Conservation (phyloP, 345 rosid genomes). For the Cardamine occulta region DNA sequence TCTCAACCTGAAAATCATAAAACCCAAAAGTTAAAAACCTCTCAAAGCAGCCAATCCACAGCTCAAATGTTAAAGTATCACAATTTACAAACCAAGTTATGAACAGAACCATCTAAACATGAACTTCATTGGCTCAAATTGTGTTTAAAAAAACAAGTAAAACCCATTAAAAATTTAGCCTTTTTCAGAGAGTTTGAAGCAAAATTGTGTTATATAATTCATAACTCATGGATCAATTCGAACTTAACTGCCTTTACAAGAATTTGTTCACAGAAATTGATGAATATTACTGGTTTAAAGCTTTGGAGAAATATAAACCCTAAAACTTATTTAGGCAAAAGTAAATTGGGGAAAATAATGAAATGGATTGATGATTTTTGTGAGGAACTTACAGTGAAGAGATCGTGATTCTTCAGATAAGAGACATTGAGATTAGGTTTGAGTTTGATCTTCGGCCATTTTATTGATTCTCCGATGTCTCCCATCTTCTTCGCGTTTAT, state of each 20-base stretch:
- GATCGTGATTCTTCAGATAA: constrained; percentile 65
- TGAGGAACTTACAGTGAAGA: constrained; percentile 59
- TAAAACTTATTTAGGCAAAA: neutral
- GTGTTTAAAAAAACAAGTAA: neutral
- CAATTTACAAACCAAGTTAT: neutral
- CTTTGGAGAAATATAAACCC: constrained; percentile 1
- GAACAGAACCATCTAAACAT: neutral
- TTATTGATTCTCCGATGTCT: constrained; percentile 49
- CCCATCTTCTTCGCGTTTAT: constrained; percentile 57
- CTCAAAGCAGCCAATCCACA: neutral
- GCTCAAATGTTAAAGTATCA: neutral
- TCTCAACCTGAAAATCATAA: constrained; percentile 58
- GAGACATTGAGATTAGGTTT: constrained; percentile 56
- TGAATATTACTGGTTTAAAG: neutral
- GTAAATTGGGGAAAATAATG: neutral
- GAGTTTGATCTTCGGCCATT: constrained; percentile 67
- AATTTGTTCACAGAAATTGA: neutral
- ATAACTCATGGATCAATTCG: neutral
- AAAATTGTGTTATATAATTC: neutral
- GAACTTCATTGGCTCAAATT: neutral
- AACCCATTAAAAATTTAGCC: neutral
- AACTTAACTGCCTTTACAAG: neutral
- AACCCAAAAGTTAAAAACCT: neutral
- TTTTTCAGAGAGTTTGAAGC: neutral
- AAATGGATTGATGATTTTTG: neutral